Evolutionary conservation across 805 yeast genomes (phyloP), one percentile per base, ranked within the genome.

Genomic region (Ogataea saltuana): DNA sequence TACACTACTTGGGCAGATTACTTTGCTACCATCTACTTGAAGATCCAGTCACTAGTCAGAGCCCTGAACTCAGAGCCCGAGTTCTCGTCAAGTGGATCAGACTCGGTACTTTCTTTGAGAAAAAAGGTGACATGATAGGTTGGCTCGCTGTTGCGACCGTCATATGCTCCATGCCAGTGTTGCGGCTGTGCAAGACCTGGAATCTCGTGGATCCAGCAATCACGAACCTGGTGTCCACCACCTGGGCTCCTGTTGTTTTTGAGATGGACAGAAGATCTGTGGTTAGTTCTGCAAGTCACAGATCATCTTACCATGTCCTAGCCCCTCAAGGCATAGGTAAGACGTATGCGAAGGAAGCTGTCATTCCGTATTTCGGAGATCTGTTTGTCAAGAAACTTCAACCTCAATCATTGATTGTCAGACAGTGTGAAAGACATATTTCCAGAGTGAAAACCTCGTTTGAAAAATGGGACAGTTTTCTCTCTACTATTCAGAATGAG

Each of bases 191-290:
- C 20, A 74, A 76, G 41, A 75, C 90, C 1, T 91, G 98, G 98
- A 68, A 81, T 6, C 68, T 71, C 36, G 86, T 89, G 4, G 76
- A 85, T 11, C 73, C 75, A 16, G 75, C 76, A 21, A 70, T 76
- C 34, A 63, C 86, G 40, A 80, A 77, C 42, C 67, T 78, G 2
- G 77, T 88, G 21, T 76, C 81, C 33, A 79, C 81, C 39, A 95
- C 86, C 54, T 91, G 97, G 97, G 87, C 93, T 0, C 96, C 95
- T 2, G 95, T 91, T 18, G 83, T 88, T 7, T 88, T 86, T 65
- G 97, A 90, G 58, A 71, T 91, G 26, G 95, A 88, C 49, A 76
- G 93, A 57, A 73, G 93, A 53, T 75, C 83, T 37, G 71, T 85
- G 62, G 70, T 76, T 16, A 72, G 78, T 33, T 77, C 79, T 38